A percentile compares a stretch with the other conserved stretches of the same genome.
Conservation (phyloP, 2,329 filamentous ascomycete genomes). For the Aureobasidium sp. region DNA sequence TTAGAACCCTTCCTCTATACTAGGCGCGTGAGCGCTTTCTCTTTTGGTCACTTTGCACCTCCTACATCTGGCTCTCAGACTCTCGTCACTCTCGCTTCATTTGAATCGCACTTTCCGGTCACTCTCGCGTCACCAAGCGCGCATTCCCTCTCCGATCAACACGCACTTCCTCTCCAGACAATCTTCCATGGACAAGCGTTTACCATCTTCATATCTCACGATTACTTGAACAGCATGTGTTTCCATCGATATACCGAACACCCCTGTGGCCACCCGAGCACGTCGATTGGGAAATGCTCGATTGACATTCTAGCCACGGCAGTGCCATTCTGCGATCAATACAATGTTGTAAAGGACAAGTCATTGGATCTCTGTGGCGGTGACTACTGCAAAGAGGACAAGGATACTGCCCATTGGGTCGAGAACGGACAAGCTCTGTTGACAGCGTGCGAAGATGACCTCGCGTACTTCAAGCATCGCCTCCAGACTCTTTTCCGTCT, state of each 20-base stretch:
- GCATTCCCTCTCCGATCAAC: not conserved
- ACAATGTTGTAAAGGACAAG: not conserved
- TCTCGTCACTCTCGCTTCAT: not conserved
- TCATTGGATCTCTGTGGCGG: not conserved
- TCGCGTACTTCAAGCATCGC: not conserved
- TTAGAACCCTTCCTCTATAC: not conserved
- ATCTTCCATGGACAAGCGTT: not conserved
- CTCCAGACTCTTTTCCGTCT: not conserved
- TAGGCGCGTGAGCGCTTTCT: not conserved
- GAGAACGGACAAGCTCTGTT: not conserved
- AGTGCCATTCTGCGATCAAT: slow-evolving; percentile 2
- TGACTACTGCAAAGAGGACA: slow-evolving; percentile 9
- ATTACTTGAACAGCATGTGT: not conserved
- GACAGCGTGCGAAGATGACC: not conserved
- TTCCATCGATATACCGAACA: slow-evolving; percentile 2
- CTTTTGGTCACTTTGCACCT: not conserved
- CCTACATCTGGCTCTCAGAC: not conserved
- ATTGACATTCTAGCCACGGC: not conserved
- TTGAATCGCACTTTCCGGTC: not conserved
- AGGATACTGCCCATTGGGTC: not conserved
- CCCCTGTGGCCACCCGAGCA: not conserved
- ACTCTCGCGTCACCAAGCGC: not conserved
- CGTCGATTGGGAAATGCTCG: not conserved
- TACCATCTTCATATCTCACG: not conserved
- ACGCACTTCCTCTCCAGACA: not conserved